phyloP scores from a whole-genome alignment of 2,329 filamentous ascomycete genomes.

The Diatrype stigma region DNA sequence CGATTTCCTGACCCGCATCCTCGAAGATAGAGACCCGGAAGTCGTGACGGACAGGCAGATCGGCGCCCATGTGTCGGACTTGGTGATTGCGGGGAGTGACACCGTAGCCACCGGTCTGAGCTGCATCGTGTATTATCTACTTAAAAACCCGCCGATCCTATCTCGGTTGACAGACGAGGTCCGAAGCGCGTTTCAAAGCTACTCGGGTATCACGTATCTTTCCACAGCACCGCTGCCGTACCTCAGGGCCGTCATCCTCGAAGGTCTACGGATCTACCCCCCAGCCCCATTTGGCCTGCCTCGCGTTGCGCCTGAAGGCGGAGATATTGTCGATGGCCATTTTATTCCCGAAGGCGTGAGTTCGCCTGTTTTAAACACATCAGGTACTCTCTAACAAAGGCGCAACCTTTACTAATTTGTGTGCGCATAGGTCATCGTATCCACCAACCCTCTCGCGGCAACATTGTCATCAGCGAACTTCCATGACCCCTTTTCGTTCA shows the following conservation, averaged over 20 bases:
- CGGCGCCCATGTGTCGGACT: constrained; percentile 22
- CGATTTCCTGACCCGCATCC: constrained; percentile 21
- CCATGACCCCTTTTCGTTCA: constrained; percentile 9
- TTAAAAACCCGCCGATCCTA: constrained; percentile 6
- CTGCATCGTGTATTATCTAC: constrained; percentile 12
- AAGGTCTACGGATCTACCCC: constrained; percentile 7
- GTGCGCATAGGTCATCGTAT: constrained; percentile 4
- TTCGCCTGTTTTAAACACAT: neutral
- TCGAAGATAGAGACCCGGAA: constrained; percentile 13
- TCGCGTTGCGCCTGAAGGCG: constrained; percentile 5
- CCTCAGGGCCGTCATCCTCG: constrained; percentile 7
- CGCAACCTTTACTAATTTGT: too few species aligned
- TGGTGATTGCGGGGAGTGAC: constrained; percentile 20
- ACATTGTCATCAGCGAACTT: constrained; percentile 11
- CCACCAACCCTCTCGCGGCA: constrained; percentile 11
- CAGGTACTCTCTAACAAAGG: neutral
- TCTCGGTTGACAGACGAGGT: constrained; percentile 10
- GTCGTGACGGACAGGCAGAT: constrained; percentile 18
- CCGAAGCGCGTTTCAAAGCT: constrained; percentile 8
- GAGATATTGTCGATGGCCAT: constrained; percentile 7
- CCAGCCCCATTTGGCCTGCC: constrained; percentile 4
- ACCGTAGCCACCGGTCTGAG: constrained; percentile 12
- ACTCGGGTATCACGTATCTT: constrained; percentile 3
- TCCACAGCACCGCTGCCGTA: constrained; percentile 1
- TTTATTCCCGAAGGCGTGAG: constrained; percentile 12